Evolutionary conservation across 2,329 filamentous ascomycete species (phyloP).

Genomic region (Microthyrium microscopicum): DNA sequence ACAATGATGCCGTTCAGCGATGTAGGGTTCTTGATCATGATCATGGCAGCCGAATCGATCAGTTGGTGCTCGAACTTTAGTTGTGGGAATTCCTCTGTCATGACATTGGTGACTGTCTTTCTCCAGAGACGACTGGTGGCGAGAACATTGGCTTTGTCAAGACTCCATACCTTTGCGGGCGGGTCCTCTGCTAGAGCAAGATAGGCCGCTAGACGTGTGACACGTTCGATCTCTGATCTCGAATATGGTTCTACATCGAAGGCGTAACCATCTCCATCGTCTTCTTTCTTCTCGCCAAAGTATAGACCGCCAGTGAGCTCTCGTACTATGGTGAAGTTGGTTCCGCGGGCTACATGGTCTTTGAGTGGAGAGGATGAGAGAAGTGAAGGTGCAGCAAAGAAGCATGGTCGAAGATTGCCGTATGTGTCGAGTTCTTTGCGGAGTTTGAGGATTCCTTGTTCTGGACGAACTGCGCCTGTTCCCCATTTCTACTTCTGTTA

Average conservation of each 20-base stretch:
- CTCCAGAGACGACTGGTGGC: conserved; percentile 83
- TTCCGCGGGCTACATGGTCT: conserved; percentile 66
- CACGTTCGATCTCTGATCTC: conserved; percentile 69
- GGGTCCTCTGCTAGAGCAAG: conserved; percentile 64
- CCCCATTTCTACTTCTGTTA: conserved; percentile 56
- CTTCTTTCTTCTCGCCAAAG: conserved; percentile 79
- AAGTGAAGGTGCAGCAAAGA: conserved; percentile 77
- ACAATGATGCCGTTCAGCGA: conserved; percentile 80
- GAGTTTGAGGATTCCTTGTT: conserved; percentile 78
- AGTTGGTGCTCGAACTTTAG: conserved; percentile 74
- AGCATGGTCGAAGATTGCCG: conserved; percentile 90
- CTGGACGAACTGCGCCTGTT: conserved; percentile 70
- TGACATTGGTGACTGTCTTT: conserved; percentile 68
- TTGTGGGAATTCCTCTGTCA: conserved; percentile 77
- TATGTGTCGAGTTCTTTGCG: conserved; percentile 90
- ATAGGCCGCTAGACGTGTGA: conserved; percentile 65
- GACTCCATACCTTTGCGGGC: conserved; percentile 61
- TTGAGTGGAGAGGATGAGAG: conserved; percentile 78
- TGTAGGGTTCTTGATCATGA: conserved; percentile 88
- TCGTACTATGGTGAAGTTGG: conserved; percentile 83
- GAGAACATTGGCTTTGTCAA: conserved; percentile 95
- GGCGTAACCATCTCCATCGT: conserved; percentile 56
- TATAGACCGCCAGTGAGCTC: conserved; percentile 90
- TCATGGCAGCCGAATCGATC: conserved; percentile 93
- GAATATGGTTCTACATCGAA: conserved; percentile 80